Base-by-base conservation (phyloP, 1,284 basidiomycete species). In the Grifola frondosa region DNA sequence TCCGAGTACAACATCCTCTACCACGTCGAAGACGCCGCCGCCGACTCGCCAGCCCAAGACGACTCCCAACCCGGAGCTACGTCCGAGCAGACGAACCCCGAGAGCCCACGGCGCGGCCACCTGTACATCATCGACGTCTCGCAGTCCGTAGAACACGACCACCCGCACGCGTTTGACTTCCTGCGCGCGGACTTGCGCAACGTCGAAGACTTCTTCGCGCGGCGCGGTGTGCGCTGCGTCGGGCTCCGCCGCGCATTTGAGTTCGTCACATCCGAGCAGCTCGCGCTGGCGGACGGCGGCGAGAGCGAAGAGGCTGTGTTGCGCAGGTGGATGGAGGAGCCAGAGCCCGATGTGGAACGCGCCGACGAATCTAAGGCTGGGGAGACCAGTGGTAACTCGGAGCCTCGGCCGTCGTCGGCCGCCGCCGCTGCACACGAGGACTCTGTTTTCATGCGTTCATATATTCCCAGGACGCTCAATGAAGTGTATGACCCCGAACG, bases 1-100 rank as follows among this genome's bases (percentile, higher is more conserved):
- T 94, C 90, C 48, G 97, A 99, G 67, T 99, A 99, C 80, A 99
- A 99, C 63, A 87, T 99, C 52, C 77, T 99, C 59, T 94, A 80
- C 58, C 86, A 90, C 67, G 77, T 83, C 42, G 54, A 59, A 13
- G 54, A 60, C n/a, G 17, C 43, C n/a, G 15, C 24, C 12, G 26
- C 48, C 1, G n/a, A 25, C 3, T 25, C 46, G 17, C 20, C 48
- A 16, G 21, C 30, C 10, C 20, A 15, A 5, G 37, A 30, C 4
- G 6, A 33, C 7, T 20, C 20, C 26, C 24, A 17, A 35, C 20
- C 33, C 16, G 11, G 28, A 13, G 31, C 33, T 12, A 21, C 25
- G 5, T 22, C 36, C 3, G 34, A 30, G 13, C 44, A 31, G 17
- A 13, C 42, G 13, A 24, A 25, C 13, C 15, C 22, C 15, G 36